Conservation (phyloP, 148 eudicot species). For the Bassia scoparia region DNA sequence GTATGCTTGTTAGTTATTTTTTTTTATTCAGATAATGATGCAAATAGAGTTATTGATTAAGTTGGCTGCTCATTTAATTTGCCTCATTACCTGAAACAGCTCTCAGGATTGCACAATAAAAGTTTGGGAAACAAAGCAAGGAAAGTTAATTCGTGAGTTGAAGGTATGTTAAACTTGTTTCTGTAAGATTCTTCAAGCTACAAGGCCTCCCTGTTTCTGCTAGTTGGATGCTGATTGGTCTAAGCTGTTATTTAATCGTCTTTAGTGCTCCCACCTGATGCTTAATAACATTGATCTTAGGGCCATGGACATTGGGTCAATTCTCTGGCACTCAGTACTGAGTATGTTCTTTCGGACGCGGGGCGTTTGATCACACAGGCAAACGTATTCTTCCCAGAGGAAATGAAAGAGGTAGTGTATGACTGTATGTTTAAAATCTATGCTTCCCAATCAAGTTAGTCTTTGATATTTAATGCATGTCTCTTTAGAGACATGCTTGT, state of each 20-base stretch:
- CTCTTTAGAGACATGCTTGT: neutral
- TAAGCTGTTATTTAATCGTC: neutral
- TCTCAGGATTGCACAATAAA: constrained; percentile 95
- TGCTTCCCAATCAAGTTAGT: no score
- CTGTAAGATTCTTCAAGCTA: neutral
- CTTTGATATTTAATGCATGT: no score
- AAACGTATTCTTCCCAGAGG: constrained; percentile 83
- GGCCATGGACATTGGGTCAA: constrained; percentile 99
- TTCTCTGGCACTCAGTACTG: constrained; percentile 93
- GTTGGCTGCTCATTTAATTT: constrained; percentile 13
- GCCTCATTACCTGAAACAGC: constrained; percentile 41
- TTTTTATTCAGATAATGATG: neutral
- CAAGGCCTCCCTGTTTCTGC: neutral
- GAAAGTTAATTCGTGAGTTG: constrained; percentile 84
- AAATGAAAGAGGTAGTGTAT: constrained; percentile 77
- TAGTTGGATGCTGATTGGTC: neutral
- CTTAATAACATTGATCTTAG: constrained; percentile 30
- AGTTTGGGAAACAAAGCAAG: constrained; percentile 88
- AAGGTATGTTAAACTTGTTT: constrained; percentile 43
- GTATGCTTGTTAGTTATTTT: neutral
- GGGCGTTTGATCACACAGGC: constrained; percentile 87
- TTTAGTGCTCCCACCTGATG: neutral
- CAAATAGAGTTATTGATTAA: neutral
- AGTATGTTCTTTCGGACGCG: constrained; percentile 91
- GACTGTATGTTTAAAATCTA: constrained; percentile 7